Evolutionary conservation across 2,329 filamentous ascomycete genomes (phyloP).

Genomic region (Epichloe uncinata): DNA sequence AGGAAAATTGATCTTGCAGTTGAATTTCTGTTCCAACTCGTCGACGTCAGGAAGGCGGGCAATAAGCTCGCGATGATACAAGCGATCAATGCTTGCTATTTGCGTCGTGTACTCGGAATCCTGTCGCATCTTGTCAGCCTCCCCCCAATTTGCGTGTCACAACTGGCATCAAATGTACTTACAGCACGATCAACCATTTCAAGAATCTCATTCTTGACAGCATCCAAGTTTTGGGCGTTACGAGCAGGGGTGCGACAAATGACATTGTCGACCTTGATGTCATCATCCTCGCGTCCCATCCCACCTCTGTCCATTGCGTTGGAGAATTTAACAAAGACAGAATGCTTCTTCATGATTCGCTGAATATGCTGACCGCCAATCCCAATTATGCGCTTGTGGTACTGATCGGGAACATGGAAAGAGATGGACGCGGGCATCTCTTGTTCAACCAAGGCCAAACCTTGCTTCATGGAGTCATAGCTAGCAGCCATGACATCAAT

Average conservation of each 20-base stretch:
- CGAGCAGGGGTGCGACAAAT: conserved; percentile 95
- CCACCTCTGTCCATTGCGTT: conserved; percentile 93
- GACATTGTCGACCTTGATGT: conserved; percentile 97
- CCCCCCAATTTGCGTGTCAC: background rate
- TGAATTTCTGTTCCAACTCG: conserved; percentile 96
- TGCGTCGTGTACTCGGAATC: conserved; percentile 96
- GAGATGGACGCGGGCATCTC: conserved; percentile 99
- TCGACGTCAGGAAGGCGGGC: conserved; percentile 81
- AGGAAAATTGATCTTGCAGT: conserved; percentile 97
- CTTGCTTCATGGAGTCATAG: conserved; percentile 90
- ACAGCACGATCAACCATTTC: conserved; percentile 97
- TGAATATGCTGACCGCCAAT: conserved; percentile 98
- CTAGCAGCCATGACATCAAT: conserved; percentile 90
- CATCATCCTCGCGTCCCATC: conserved; percentile 89
- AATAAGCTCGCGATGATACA: conserved; percentile 91
- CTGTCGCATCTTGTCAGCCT: conserved; percentile 22
- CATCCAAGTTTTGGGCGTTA: conserved; percentile 90
- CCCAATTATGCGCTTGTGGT: conserved; percentile 98
- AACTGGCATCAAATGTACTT: conserved; percentile 22
- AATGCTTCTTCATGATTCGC: conserved; percentile 99
- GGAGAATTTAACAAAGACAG: conserved; percentile 98
- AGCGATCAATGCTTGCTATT: conserved; percentile 80
- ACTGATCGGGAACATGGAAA: conserved; percentile 97
- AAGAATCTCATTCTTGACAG: conserved; percentile 97
- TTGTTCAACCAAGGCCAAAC: conserved; percentile 84